Evolutionary conservation across 345 rosid species (phyloP).

Genomic region (Punica granatum): DNA sequence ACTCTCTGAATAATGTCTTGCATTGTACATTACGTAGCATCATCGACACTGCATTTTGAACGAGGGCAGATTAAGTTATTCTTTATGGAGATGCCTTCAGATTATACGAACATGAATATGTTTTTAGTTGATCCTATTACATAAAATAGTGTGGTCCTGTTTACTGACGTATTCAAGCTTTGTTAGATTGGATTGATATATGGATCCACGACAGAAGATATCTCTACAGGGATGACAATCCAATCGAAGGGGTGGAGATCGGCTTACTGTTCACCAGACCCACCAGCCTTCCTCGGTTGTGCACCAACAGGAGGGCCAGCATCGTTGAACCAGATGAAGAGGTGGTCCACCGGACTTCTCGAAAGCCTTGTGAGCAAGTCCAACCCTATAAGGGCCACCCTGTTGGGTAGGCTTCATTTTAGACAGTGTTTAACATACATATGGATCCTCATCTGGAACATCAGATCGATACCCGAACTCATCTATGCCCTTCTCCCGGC

Average conservation of each 20-base stretch:
- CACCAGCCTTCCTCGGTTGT: conserved; percentile 55
- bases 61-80: too few species aligned
- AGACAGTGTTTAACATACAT: conserved; percentile 44
- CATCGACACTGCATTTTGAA: not conserved
- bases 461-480: conserved; percentile 50
- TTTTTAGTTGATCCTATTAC: too few species aligned
- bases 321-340: conserved; percentile 40
- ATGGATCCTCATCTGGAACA: conserved; percentile 18
- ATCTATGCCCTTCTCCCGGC: conserved; percentile 49
- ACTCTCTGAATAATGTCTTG: not conserved
- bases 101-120: too few species aligned
- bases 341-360: conserved; percentile 60
- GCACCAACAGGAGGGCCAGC: conserved; percentile 31
- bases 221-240: conserved; percentile 22
- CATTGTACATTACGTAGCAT: not conserved
- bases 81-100: too few species aligned
- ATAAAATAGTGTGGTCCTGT: not conserved
- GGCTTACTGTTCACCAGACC: conserved; percentile 16
- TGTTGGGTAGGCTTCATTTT: conserved; percentile 28
- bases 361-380: conserved; percentile 35
- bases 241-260: conserved; percentile 41
- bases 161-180: not conserved
- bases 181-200: conserved; percentile 55
- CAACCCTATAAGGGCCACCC: conserved; percentile 27
- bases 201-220: conserved; percentile 52